These are phyloP conservation scores for Penicillium egyptiacum DNA, from an alignment of 495 filamentous ascomycete genomes.

Conservation along the genomic window DNA sequence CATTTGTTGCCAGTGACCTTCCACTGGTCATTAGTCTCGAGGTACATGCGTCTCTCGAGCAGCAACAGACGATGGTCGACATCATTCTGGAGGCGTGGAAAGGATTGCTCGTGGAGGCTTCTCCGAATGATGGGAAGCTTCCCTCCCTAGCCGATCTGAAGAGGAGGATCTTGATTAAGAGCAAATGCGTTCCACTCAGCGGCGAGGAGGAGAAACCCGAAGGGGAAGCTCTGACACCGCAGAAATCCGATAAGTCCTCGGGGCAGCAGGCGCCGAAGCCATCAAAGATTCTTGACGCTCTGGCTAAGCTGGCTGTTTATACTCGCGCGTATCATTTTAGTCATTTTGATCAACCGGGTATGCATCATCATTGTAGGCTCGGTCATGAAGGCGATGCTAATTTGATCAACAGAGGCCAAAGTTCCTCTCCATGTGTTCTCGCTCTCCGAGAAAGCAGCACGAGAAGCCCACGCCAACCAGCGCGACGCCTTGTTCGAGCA, in stretches of 20 bases:
- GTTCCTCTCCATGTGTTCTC: conserved; percentile 86
- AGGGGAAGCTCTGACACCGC: conserved; percentile 23
- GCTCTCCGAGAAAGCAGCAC: conserved; percentile 75
- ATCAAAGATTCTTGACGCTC: conserved; percentile 70
- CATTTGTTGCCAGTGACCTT: conserved; percentile 70
- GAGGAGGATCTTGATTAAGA: conserved; percentile 86
- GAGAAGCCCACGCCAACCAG: conserved; percentile 64
- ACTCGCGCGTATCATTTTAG: conserved; percentile 79
- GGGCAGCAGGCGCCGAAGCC: conserved; percentile 41
- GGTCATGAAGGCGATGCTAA: background rate
- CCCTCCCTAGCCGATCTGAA: conserved; percentile 66
- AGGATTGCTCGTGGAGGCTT: conserved; percentile 62
- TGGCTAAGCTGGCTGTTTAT: conserved; percentile 78
- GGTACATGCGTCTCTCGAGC: conserved; percentile 73
- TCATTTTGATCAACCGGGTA: conserved; percentile 59
- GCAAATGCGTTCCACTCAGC: conserved; percentile 61
- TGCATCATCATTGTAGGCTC: background rate
- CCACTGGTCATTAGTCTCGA: conserved; percentile 89
- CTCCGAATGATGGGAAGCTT: conserved; percentile 51
- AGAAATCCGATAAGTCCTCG: conserved; percentile 13
- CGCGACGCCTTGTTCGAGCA: conserved; percentile 68
- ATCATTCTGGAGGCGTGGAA: conserved; percentile 83
- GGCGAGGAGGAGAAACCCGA: conserved; percentile 32
- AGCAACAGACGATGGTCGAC: conserved; percentile 85
- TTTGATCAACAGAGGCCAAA: conserved; percentile 50